phyloP scores from a whole-genome alignment of 2,329 filamentous ascomycete species.

The Lecanicillium sp. region DNA sequence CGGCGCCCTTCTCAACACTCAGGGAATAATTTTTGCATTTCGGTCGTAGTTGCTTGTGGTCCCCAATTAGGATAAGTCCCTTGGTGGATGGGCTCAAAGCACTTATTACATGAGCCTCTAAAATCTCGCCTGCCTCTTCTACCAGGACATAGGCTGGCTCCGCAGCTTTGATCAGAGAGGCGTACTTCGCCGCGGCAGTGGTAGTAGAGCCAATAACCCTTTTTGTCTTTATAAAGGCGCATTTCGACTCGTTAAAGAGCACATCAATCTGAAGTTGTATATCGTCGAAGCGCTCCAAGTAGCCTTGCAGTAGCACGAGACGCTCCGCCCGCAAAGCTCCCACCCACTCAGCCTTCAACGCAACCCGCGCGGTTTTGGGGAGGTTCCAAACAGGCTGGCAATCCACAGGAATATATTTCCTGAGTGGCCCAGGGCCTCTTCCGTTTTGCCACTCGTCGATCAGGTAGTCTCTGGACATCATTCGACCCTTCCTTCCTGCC shows the following conservation, averaged over 20 bases:
- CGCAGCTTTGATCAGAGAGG: constrained; percentile 42
- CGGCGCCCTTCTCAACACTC: constrained; percentile 53
- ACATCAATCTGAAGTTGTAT: constrained; percentile 31
- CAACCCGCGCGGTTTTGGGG: constrained; percentile 22
- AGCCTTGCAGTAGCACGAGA: constrained; percentile 28
- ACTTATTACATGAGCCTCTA: constrained; percentile 56
- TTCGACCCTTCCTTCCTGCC: not conserved
- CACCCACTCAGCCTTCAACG: constrained; percentile 33
- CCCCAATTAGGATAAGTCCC: constrained; percentile 63
- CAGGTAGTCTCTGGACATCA: constrained; percentile 33
- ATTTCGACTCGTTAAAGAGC: constrained; percentile 34
- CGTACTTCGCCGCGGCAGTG: constrained; percentile 57
- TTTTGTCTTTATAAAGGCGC: constrained; percentile 39
- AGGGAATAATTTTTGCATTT: constrained; percentile 55
- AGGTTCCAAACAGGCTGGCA: constrained; percentile 44
- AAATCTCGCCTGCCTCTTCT: constrained; percentile 67
- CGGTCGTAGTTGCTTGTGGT: constrained; percentile 64
- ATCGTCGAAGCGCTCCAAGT: constrained; percentile 32
- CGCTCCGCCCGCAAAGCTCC: constrained; percentile 40
- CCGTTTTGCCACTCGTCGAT: constrained; percentile 43
- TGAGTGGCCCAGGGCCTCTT: constrained; percentile 29
- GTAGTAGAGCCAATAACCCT: constrained; percentile 64
- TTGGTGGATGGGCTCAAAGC: constrained; percentile 46
- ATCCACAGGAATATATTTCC: constrained; percentile 13
- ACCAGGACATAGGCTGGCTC: constrained; percentile 54